Evolutionary conservation across 768 basidiomycete species (phyloP).

Genomic region (Termitomyces sp.): DNA sequence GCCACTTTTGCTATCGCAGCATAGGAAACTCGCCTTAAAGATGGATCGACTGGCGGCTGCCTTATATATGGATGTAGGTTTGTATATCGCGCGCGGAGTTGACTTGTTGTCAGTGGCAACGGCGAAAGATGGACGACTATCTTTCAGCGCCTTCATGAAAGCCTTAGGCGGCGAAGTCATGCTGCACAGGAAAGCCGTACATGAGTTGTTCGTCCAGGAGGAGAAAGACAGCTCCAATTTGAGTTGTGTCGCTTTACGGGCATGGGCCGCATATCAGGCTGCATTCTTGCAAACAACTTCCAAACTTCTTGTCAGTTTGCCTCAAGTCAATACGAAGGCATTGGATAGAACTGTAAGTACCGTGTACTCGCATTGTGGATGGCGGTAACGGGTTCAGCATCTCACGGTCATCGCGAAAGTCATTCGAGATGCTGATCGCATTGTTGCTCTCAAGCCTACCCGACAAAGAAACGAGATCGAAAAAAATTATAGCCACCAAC

Average conservation of each 20-base stretch:
- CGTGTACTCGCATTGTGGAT: not conserved
- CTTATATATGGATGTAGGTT: constrained; percentile 30
- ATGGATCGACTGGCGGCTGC: constrained; percentile 40
- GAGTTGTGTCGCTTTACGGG: constrained; percentile 28
- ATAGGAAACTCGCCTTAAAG: constrained; percentile 32
- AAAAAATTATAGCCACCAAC: constrained; percentile 17
- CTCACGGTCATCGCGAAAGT: constrained; percentile 32
- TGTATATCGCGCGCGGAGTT: constrained; percentile 28
- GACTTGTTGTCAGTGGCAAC: constrained; percentile 33
- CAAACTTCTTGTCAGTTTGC: constrained; percentile 1
- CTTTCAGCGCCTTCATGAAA: constrained; percentile 25
- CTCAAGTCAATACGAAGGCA: constrained; percentile 19
- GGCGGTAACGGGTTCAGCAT: constrained; percentile 21
- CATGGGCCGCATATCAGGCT: constrained; percentile 39
- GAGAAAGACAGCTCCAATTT: constrained; percentile 14
- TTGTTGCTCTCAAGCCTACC: constrained; percentile 37
- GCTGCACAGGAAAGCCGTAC: constrained; percentile 21
- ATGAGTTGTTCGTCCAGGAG: constrained; percentile 23
- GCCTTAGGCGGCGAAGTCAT: constrained; percentile 30
- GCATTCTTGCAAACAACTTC: constrained; percentile 19
- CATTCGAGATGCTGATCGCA: constrained; percentile 29
- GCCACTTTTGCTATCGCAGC: constrained; percentile 23
- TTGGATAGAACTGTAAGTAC: constrained; percentile 23
- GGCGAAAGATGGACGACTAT: constrained; percentile 18
- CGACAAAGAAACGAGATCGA: constrained; percentile 41